Base-by-base conservation (phyloP, 1,284 basidiomycete genomes). In the Marasmius fiardii region DNA sequence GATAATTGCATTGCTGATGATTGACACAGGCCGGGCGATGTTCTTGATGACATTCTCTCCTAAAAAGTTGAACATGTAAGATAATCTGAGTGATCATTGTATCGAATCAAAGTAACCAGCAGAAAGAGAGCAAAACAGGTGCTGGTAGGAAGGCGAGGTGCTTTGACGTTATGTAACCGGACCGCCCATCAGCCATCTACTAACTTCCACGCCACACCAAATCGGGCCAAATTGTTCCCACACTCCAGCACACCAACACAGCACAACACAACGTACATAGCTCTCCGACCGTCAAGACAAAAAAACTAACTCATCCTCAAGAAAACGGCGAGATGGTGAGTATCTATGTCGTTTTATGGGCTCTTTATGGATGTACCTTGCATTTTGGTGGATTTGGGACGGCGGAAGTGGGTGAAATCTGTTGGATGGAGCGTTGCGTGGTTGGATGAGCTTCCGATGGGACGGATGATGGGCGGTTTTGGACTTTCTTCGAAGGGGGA, bases 281-380 rank as follows among this genome's bases (percentile, higher is more conserved):
- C 37, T 18, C 51, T n/a, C 51, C 39, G 41, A 68, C 67, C 73
- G 69, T 74, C 73, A 73, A 77, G 73, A 49, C 73, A 73, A 77
- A 72, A 49, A 49, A 41, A 41, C 39, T 14, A 14, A 8, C 39
- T 41, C 39, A 41, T 14, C 39, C 39, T 41, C 39, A 41, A 41
- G 39, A 74, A 67, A 59, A 68, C 68, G 68, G 67, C 71, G 70
- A 71, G 64, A 74, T 74, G 72, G 73, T 74, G 68, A 71, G 73
- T 72, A 56, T 31, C 14, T 37, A 12, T 41, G 18, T n/a, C n/a
- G 10, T 33, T 62, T 61, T 50, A 48, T 60, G 23, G 31, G 55
- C 34, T 51, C 44, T 58, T 58, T 4, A 31, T 31, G 11, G 39
- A 14, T n/a, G 39, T 10, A 41, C 20, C 39, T 14, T 51, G 33